Conservation (phyloP, 192 early-diverging fungal species). For the Oehlia diaphana region DNA sequence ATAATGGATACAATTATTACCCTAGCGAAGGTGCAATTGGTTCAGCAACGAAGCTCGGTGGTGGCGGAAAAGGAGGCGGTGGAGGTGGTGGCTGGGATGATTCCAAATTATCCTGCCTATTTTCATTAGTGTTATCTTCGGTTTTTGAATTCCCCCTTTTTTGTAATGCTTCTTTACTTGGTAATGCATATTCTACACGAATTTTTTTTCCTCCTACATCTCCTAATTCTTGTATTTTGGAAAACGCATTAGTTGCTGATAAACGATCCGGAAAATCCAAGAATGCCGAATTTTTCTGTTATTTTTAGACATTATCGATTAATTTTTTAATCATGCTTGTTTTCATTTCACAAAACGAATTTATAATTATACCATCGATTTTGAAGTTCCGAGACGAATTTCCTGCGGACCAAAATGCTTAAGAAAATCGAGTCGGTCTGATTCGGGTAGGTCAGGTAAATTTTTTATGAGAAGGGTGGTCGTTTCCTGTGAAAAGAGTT, state of each 20-base stretch:
- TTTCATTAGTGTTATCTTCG: background rate
- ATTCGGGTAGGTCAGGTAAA: conserved; percentile 16
- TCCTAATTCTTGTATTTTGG: conserved; percentile 30
- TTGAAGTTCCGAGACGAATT: conserved; percentile 11
- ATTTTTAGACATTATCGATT: too few species aligned
- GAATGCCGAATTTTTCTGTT: conserved; percentile 42
- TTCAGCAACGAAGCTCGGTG: conserved; percentile 18
- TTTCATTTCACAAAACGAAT: background rate
- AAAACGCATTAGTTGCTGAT: conserved; percentile 35
- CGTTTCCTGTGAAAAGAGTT: conserved; percentile 13
- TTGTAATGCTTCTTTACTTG: conserved; percentile 28
- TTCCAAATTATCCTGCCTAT: background rate
- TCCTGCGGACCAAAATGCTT: conserved; percentile 21
- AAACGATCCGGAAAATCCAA: conserved; percentile 40
- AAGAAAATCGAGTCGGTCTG: conserved; percentile 15
- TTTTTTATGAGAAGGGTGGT: conserved; percentile 29
- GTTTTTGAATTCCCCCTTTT: background rate
- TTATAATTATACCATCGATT: conserved; percentile 1
- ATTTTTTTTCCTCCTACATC: conserved; percentile 32
- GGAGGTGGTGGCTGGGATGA: conserved; percentile 22
- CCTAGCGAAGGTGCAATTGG: conserved; percentile 35
- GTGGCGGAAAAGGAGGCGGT: conserved; percentile 23
- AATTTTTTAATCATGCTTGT: background rate
- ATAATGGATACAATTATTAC: conserved; percentile 4
- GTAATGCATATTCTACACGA: conserved; percentile 45